These are phyloP conservation scores for Globisporangium perplexum DNA, from an alignment of 352 stramenopile species.

Conservation along the genomic window DNA sequence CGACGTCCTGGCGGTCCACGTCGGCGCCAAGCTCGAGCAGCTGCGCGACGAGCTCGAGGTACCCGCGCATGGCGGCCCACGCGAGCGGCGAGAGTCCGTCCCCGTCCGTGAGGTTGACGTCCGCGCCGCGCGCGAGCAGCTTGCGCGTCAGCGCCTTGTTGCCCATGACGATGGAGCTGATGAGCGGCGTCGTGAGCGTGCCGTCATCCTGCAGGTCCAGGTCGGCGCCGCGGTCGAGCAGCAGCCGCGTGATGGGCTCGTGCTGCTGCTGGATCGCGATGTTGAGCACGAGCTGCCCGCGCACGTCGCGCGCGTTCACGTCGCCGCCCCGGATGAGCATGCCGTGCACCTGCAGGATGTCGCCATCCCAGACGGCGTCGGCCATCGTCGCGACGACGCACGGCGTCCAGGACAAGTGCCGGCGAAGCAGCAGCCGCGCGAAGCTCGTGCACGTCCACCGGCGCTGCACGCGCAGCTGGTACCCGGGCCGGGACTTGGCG, in stretches of 20 bases:
- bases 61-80: constrained; percentile 61
- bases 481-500: constrained; percentile 53
- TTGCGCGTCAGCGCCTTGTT: constrained; percentile 70
- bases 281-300: constrained; percentile 56
- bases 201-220: constrained; percentile 58
- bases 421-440: constrained; percentile 35
- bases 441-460: constrained; percentile 48
- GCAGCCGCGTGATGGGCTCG: constrained; percentile 58
- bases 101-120: constrained; percentile 46
- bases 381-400: constrained; percentile 53
- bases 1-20: constrained; percentile 51
- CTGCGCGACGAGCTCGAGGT: constrained; percentile 69
- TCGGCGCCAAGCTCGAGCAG: constrained; percentile 53
- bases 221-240: constrained; percentile 65
- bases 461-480: constrained; percentile 49
- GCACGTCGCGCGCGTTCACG: constrained; percentile 44
- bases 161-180: constrained; percentile 76
- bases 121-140: constrained; percentile 46
- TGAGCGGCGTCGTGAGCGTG: constrained; percentile 53
- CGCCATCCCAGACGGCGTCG: constrained; percentile 68
- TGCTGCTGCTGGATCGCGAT: constrained; percentile 77
- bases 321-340: constrained; percentile 46
- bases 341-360: constrained; percentile 66
- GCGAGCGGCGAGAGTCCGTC: constrained; percentile 61
- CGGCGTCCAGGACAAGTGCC: constrained; percentile 64